Evolutionary conservation across 345 rosid species (phyloP), one percentile per base, ranked within the genome.

Genomic region (Clausena lansium): DNA sequence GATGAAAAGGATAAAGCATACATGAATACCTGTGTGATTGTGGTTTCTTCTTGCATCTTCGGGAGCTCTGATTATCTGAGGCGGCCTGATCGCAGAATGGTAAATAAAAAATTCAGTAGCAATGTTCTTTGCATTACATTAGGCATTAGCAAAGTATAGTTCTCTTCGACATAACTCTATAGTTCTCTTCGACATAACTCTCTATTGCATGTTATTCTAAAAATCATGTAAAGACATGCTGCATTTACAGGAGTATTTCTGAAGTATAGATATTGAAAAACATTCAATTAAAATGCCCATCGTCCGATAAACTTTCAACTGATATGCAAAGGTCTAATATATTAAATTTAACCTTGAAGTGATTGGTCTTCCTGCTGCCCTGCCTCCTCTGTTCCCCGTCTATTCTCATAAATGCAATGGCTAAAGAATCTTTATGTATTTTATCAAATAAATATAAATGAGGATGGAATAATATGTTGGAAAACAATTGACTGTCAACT

Each of bases 61-160:
- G 98, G 98, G 63, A 93, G 91, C 88, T 93, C 92, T 81, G 99
- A 95, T 86, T 93, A 93, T 82, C 82, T 95, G 75, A 87, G 99
- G 83, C 84, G 94, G 83, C 99, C 99, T 78, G 88, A 91, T 20
- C 90, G 86, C 82, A 89, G 78, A 86, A 85, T 67, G 86, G 99
- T 95, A 86, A 17, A 27, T 63, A 61, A 52, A 77, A 55, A 55
- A 39, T 66, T 74, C 45, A 54, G 69, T 60, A 32, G 25, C 28
- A 19, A 55, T 41, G 24, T 59, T 73, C 24, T 63, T 52, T 82
- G 20, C 57, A 33, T 55, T 45, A 45, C 50, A 45, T 41, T 45
- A 45, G 17, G 17, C 4, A 45, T 45, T 13, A 13, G 50, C n/a
- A 8, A 27, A 68, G 32, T 76, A n/a, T 19, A 39, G 52, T 45